Base-by-base conservation (phyloP, 1,284 basidiomycete genomes). In the Gymnopus androsaceus region DNA sequence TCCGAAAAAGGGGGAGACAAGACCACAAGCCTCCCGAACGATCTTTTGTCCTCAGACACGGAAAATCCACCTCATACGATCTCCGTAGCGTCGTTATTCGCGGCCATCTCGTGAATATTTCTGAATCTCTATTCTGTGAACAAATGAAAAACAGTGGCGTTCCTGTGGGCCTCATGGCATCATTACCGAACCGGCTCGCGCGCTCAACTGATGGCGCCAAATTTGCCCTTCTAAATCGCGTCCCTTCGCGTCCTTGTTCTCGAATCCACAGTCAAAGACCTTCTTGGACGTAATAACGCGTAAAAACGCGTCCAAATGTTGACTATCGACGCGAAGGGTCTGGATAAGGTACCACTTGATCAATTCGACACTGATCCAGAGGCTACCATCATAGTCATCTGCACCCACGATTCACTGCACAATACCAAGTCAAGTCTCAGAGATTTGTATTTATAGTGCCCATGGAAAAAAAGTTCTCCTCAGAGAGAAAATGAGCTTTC, bases 241-340 rank as follows among this genome's bases (percentile, higher is more conserved):
- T 42, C 30, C 27, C 48, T 42, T 44, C 44, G 46, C 30, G 41
- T 44, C 42, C 9, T 33, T 45, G 37, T 41, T 30, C 42, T 38
- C 42, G 15, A 48, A 40, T 19, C 5, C 41, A n/a, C 42, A 28
- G 12, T 23, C n/a, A 27, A 7, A 44, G 14, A n/a, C 14, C n/a
- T 37, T 47, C 38, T 44, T 23, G 19, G 50, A 52, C 54, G 50
- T 59, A 59, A 55, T 42, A 49, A 55, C 57, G 54, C 57, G 57
- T 59, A 55, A 58, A 55, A 37, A 59, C 57, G 57, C 57, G 57
- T 55, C 54, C 30, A 55, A 55, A 15, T 33, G 14, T 30, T 21
- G 27, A 12, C 27, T 30, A 48, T 44, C 47, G 47, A 55, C 54
- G 47, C 47, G 47, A 51, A 31, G n/a, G 3, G 8, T 52, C 12